Percentiles rank a stretch among this genome's conserved stretches.
phyloP scores from a whole-genome alignment of 768 basidiomycete genomes.

The Fibroporia radiculosa region DNA sequence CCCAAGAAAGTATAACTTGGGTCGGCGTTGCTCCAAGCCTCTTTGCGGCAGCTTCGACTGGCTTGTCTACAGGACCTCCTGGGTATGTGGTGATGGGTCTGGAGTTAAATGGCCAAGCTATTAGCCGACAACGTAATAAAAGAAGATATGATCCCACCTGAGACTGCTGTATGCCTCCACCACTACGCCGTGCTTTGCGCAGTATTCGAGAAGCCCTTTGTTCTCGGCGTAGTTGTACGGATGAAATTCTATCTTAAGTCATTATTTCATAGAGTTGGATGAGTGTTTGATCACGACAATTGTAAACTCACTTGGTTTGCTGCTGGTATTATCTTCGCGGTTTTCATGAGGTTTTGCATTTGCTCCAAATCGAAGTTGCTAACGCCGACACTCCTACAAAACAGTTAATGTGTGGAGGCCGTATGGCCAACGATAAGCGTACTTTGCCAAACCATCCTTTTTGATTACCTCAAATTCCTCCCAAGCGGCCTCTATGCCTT shows the following conservation, averaged over 20 bases:
- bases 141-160: slow-evolving; percentile 34
- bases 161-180: slow-evolving; percentile 61
- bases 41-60: slow-evolving; percentile 43
- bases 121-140: neutral
- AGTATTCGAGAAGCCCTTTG: slow-evolving; percentile 46
- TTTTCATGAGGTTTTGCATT: slow-evolving; percentile 43
- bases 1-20: slow-evolving; percentile 68
- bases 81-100: slow-evolving; percentile 54
- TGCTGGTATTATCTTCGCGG: slow-evolving; percentile 49
- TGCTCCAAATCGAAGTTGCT: slow-evolving; percentile 54
- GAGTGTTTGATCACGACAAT: neutral
- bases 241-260: slow-evolving; percentile 51
- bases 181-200: slow-evolving; percentile 49
- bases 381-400: slow-evolving; percentile 59
- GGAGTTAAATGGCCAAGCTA: neutral
- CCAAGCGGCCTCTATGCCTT: slow-evolving; percentile 36
- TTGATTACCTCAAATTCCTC: slow-evolving; percentile 47
- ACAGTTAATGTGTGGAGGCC: neutral
- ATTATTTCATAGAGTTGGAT: neutral
- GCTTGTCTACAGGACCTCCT: slow-evolving; percentile 57
- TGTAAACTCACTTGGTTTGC: slow-evolving; percentile 54
- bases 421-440: neutral
- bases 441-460: slow-evolving; percentile 33
- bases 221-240: slow-evolving; percentile 63
- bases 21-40: slow-evolving; percentile 48